These are phyloP conservation scores for Clonostachys solani DNA, from an alignment of 2,329 filamentous ascomycete genomes.

Conservation along the genomic window DNA sequence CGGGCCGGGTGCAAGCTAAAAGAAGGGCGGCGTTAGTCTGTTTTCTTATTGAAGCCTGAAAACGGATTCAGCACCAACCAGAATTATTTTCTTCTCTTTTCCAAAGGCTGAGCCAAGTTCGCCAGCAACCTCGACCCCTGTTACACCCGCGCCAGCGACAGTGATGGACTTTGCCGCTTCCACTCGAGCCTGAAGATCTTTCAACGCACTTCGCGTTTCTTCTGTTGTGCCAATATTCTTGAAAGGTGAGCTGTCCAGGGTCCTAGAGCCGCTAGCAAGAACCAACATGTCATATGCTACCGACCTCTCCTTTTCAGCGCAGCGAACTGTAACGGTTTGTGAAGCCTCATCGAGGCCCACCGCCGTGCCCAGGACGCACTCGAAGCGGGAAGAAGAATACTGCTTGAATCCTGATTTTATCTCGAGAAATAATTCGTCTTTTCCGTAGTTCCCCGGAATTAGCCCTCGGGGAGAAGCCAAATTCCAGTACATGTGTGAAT, in stretches of 20 bases:
- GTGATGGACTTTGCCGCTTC: constrained; percentile 44
- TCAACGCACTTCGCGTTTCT: constrained; percentile 33
- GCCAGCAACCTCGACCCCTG: constrained; percentile 50
- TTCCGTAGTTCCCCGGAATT: constrained; percentile 41
- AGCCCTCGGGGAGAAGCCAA: constrained; percentile 51
- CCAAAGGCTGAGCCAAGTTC: constrained; percentile 50
- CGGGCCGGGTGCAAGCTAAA: no score
- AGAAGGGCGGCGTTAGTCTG: no score
- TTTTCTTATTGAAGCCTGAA: no score
- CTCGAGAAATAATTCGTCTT: constrained; percentile 44
- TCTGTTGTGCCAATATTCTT: constrained; percentile 44
- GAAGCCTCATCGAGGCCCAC: constrained; percentile 17
- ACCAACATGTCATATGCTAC: constrained; percentile 51
- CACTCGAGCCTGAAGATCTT: constrained; percentile 32
- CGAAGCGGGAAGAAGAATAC: constrained; percentile 42
- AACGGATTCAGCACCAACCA: constrained; percentile 22
- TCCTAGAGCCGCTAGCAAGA: constrained; percentile 49
- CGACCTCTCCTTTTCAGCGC: neutral
- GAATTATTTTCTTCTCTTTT: constrained; percentile 39
- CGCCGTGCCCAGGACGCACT: constrained; percentile 48
- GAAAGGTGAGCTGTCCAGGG: constrained; percentile 40
- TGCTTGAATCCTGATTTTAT: constrained; percentile 43
- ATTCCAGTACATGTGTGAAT: constrained; percentile 56
- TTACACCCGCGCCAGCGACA: constrained; percentile 51
- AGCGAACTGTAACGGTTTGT: constrained; percentile 31